These are phyloP conservation scores for Neurospora tetrasperma DNA, from an alignment of 495 filamentous ascomycete genomes.

Conservation along the genomic window DNA sequence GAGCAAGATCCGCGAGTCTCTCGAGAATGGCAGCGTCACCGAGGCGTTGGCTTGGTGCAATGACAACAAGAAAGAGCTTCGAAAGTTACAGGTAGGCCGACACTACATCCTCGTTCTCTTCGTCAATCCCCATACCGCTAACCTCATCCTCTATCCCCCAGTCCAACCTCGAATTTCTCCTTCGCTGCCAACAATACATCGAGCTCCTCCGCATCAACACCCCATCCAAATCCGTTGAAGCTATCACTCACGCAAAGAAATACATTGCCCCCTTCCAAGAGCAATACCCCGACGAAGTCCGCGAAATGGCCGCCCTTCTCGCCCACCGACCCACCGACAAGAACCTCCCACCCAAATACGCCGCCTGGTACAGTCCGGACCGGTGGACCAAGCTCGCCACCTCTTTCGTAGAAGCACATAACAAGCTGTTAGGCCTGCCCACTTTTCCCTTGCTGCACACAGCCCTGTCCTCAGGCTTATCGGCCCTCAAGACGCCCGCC, in stretches of 20 bases:
- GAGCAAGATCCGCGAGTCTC: slow-evolving; percentile 58
- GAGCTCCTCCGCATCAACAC: slow-evolving; percentile 66
- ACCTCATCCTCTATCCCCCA: slow-evolving; percentile 23
- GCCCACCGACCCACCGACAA: slow-evolving; percentile 55
- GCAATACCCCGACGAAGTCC: slow-evolving; percentile 56
- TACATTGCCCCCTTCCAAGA: slow-evolving; percentile 59
- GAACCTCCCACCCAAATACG: slow-evolving; percentile 22
- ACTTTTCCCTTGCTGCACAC: slow-evolving; percentile 78
- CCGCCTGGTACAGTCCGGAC: slow-evolving; percentile 53
- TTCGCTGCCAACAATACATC: slow-evolving; percentile 92
- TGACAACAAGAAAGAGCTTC: slow-evolving; percentile 80
- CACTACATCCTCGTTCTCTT: neutral
- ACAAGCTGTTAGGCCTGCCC: slow-evolving; percentile 77
- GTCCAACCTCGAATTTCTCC: slow-evolving; percentile 86
- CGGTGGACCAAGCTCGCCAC: slow-evolving; percentile 71
- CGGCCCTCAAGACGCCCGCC: slow-evolving; percentile 88
- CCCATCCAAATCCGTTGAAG: slow-evolving; percentile 53
- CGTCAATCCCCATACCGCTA: slow-evolving; percentile 12
- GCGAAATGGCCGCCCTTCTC: slow-evolving; percentile 68
- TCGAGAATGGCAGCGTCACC: slow-evolving; percentile 58
- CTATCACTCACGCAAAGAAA: slow-evolving; percentile 72
- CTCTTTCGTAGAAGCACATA: slow-evolving; percentile 78
- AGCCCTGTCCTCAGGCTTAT: slow-evolving; percentile 82
- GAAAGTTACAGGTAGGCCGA: slow-evolving; percentile 63
- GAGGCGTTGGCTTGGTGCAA: slow-evolving; percentile 83